Conservation (phyloP, 1,139 yeast genomes). For the Pichia kudriavzevii region DNA sequence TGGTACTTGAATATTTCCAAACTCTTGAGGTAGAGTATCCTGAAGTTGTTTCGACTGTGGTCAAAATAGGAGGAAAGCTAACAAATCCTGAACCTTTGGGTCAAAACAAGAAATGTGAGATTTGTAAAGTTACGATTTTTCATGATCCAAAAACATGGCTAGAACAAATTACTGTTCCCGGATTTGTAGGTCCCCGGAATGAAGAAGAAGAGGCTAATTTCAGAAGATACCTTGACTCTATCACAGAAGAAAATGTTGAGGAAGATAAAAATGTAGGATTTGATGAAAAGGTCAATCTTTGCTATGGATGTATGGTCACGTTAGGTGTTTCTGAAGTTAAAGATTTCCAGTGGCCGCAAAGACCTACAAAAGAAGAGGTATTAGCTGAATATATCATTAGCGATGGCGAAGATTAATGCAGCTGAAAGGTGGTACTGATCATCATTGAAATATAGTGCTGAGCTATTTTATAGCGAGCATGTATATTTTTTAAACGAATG, state of each 20-base stretch:
- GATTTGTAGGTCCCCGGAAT: constrained; percentile 43
- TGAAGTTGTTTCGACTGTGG: constrained; percentile 89
- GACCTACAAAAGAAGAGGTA: constrained; percentile 29
- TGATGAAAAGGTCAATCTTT: constrained; percentile 28
- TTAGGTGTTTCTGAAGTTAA: constrained; percentile 22
- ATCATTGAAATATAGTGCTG: background rate
- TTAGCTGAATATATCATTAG: constrained; percentile 45
- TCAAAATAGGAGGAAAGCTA: constrained; percentile 78
- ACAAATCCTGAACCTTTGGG: constrained; percentile 41
- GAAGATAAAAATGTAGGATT: too few relatives aligned
- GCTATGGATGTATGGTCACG: constrained; percentile 71
- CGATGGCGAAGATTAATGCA: constrained; percentile 32
- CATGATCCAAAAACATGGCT: constrained; percentile 65
- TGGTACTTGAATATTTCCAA: constrained; percentile 66
- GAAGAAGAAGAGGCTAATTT: constrained; percentile 41
- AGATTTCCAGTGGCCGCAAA: constrained; percentile 50
- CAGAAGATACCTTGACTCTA: constrained; percentile 18
- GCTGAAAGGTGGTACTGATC: too few relatives aligned
- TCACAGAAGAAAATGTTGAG: constrained; percentile 20
- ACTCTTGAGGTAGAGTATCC: constrained; percentile 77
- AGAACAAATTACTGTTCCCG: constrained; percentile 60
- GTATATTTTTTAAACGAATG: background rate
- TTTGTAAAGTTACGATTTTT: constrained; percentile 47
- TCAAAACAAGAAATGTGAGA: constrained; percentile 32
- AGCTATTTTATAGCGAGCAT: background rate